A percentile compares a stretch with the other conserved stretches of the same genome.
Evolutionary conservation across 257 asterid species (phyloP).

Genomic region (Solanum stenotomum): DNA sequence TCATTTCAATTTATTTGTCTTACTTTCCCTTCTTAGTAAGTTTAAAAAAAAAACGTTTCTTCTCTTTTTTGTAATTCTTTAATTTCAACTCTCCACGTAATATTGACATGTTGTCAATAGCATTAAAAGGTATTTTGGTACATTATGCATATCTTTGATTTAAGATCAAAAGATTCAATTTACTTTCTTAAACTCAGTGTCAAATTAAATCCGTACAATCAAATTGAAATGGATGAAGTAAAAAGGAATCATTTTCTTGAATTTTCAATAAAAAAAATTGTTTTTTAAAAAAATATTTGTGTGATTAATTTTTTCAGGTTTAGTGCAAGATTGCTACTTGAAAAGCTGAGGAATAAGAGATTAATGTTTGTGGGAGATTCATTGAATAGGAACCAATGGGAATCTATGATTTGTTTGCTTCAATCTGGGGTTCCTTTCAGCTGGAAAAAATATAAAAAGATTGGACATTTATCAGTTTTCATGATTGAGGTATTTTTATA

Average conservation of each 20-base stretch:
- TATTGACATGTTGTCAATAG: not conserved
- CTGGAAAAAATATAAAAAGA: constrained; percentile 54
- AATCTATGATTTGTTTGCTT: constrained; percentile 69
- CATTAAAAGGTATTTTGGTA: not conserved
- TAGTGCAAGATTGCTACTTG: constrained; percentile 48
- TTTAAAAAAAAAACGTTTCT: too few relatives aligned
- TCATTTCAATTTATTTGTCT: fast-evolving
- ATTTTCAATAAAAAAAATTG: not conserved
- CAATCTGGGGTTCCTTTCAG: constrained; percentile 48
- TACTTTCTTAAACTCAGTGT: not conserved
- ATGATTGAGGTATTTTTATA: constrained; percentile 42
- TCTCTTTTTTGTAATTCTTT: too few relatives aligned
- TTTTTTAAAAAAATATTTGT: not conserved
- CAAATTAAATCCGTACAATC: not conserved
- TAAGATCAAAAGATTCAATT: not conserved
- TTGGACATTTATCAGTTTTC: constrained; percentile 47
- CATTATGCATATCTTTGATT: fast-evolving
- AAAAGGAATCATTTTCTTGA: not conserved
- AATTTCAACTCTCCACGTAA: too few relatives aligned
- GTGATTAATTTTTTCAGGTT: constrained; percentile 19
- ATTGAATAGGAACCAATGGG: constrained; percentile 78
- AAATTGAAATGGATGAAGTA: not conserved
- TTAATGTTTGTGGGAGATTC: not conserved
- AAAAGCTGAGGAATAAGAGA: constrained; percentile 30
- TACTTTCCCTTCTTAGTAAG: not conserved